Evolutionary conservation across 2,329 filamentous ascomycete genomes (phyloP).

Genomic region (Anisogramma anomala): DNA sequence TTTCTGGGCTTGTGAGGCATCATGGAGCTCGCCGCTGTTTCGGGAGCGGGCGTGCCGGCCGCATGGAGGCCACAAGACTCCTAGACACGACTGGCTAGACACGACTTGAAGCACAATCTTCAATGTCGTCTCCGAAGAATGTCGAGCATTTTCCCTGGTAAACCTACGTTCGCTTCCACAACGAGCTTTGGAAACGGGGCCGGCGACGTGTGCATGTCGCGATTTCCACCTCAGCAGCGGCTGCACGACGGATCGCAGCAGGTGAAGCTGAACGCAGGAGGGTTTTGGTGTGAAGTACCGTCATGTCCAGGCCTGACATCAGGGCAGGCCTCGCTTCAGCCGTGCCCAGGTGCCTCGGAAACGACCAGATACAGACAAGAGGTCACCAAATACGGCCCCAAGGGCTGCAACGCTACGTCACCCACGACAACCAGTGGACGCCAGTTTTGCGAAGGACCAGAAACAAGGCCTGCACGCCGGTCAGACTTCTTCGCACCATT

Average conservation of each 20-base stretch:
- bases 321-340: constrained; percentile 5
- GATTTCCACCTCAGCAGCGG: too few species aligned
- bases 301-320: constrained; percentile 8
- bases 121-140: neutral
- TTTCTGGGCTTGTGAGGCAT: neutral
- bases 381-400: neutral
- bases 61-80: neutral
- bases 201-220: too few species aligned
- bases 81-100: neutral
- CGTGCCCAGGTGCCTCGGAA: too few species aligned
- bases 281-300: neutral
- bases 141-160: neutral
- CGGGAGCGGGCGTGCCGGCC: neutral
- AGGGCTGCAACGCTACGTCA: constrained; percentile 8
- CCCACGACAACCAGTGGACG: neutral
- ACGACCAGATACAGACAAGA: constrained; percentile 5
- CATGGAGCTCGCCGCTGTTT: neutral
- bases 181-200: too few species aligned
- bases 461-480: too few species aligned
- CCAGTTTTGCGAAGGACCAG: too few species aligned
- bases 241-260: too few species aligned
- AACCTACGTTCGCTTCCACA: neutral
- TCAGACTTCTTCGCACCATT: neutral
- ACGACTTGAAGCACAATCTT: neutral
- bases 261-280: neutral